A percentile compares a stretch with the other conserved stretches of the same genome.
Evolutionary conservation across 345 rosid genomes (phyloP).

Genomic region (Aethionema arabicum): DNA sequence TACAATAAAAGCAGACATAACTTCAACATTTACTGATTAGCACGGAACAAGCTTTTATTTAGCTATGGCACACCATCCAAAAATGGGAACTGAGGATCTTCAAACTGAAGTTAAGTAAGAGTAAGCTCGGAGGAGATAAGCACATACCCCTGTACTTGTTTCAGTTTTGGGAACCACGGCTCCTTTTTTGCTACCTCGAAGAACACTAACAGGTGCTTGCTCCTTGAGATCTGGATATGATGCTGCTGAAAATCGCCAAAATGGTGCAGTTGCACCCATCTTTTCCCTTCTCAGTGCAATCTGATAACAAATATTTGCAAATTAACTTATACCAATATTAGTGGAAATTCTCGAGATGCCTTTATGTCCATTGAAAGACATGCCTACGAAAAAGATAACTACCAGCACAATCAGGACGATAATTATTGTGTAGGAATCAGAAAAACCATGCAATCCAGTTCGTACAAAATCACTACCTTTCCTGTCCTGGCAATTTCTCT

Average conservation of each 20-base stretch:
- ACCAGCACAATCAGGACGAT: conserved; percentile 19
- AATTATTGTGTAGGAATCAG: neutral
- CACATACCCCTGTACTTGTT: conserved; percentile 56
- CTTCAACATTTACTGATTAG: conserved; percentile 14
- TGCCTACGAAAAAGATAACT: conserved; percentile 6
- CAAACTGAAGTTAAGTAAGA: conserved; percentile 18
- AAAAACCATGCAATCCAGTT: conserved; percentile 9
- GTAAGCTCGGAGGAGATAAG: conserved; percentile 25
- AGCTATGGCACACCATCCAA: neutral
- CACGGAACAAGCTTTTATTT: neutral
- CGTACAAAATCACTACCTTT: conserved; percentile 42
- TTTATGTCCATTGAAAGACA: conserved; percentile 21
- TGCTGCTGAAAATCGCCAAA: conserved; percentile 97
- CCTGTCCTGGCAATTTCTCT: conserved; percentile 84
- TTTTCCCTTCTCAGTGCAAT: conserved; percentile 93
- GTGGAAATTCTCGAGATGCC: conserved; percentile 17
- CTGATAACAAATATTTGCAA: conserved; percentile 40
- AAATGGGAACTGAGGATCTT: conserved; percentile 2
- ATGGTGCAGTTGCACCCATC: conserved; percentile 90
- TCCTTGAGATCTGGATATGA: conserved; percentile 91
- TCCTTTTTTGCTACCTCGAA: conserved; percentile 45
- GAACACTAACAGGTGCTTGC: conserved; percentile 42
- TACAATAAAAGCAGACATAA: conserved; percentile 30
- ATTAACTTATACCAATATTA: conserved; percentile 17
- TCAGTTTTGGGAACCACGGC: conserved; percentile 42